Percentiles rank a stretch among this genome's conserved stretches.
These are phyloP conservation scores for Ciborinia camelliae DNA, from an alignment of 2,329 filamentous ascomycete genomes.

Conservation along the genomic window DNA sequence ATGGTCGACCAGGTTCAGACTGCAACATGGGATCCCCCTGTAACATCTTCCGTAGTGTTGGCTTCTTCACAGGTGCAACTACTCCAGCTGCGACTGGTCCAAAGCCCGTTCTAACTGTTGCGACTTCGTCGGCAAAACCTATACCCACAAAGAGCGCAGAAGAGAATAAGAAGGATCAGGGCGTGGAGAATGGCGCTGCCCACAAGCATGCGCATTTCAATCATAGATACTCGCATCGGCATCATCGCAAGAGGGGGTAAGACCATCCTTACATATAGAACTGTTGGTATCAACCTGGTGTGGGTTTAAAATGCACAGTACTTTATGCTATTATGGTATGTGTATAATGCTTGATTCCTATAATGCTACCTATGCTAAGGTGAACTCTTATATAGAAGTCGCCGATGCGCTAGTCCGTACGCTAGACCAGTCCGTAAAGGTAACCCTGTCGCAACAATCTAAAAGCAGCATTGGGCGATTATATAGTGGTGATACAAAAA, in stretches of 20 bases:
- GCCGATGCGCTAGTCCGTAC: no score
- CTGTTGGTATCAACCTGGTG: no score
- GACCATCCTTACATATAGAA: no score
- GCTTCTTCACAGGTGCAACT: background rate
- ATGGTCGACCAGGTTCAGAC: background rate
- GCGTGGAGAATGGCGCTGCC: background rate
- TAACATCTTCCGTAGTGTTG: background rate
- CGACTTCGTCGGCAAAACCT: background rate
- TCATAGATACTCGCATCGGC: background rate
- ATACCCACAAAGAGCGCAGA: background rate
- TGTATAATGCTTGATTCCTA: no score
- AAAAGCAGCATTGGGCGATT: no score
- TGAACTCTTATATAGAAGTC: no score
- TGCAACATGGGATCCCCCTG: background rate
- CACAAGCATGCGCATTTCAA: background rate
- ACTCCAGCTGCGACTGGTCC: background rate
- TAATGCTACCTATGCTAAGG: no score
- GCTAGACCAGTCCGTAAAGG: no score
- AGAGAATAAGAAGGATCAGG: background rate
- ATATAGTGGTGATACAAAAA: no score
- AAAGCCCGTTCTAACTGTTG: background rate
- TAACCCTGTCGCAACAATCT: no score
- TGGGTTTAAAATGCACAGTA: no score
- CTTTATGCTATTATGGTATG: no score
- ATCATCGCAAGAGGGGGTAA: background rate